Evolutionary conservation across 352 stramenopile genomes (phyloP), one percentile per base, ranked within the genome.

Genomic region (Phytophthora citricola): DNA sequence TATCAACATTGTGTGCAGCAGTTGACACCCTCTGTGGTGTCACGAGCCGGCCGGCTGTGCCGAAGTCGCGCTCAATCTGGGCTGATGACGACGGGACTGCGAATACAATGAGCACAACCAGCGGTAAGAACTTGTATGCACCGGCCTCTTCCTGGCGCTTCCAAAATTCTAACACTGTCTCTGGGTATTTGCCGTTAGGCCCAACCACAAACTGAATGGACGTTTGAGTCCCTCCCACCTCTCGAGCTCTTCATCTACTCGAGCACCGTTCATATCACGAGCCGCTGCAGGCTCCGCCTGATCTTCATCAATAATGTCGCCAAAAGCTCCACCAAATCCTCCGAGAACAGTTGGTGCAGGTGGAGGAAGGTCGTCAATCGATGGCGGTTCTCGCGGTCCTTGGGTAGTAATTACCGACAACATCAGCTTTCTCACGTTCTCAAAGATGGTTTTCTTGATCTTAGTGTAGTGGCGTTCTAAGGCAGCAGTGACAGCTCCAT

Each of bases 31-130:
- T 36, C 12, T 55, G 56, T 11, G 45, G 43, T 9, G 7, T 34
- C 20, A 63, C 43, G 12, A 55, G 22, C 17, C 41, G 20, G 15
- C 56, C 56, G 6, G 27, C 41, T 12, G 31, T 36, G 31, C 55
- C 20, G 44, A 63, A 54, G 32, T 41, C 55, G 14, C 45, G 45
- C 55, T 63, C 56, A 49, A 50, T 55, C 32, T 63, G 32, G 4
- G 56, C 56, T 2, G 56, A 56, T 15, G 56, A 56, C 15, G 56
- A 48, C 15, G 45, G 56, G 14, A 56, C 36, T 5, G 45, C 44
- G 34, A 40, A 56, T 32, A 63, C 20, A n/a, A 54, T 49, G 20
- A 31, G 41, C 20, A 32, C 45, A 14, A 56, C 44, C 5, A 47
- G 32, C 24, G 56, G 45, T 14, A 56, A n/a, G 17, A 36, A 55